Evolutionary conservation across 768 basidiomycete species (phyloP).

Genomic region (Aureoboletus auriporus): DNA sequence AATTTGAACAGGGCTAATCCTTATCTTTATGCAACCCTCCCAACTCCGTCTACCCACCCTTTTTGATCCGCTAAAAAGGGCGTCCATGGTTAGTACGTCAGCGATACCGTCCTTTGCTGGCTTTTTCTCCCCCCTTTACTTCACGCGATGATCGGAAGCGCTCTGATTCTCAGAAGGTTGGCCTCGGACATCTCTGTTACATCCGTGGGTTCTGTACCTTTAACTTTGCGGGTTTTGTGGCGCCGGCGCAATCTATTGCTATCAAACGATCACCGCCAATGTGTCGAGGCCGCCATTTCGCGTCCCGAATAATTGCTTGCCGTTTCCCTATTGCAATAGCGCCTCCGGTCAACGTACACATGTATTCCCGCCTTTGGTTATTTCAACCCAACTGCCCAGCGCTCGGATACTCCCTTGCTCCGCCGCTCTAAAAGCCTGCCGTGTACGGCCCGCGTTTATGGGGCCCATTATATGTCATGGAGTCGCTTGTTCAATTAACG

Average conservation of each 20-base stretch:
- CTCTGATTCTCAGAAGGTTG: conserved; percentile 27
- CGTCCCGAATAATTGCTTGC: conserved; percentile 9
- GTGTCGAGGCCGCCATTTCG: conserved; percentile 8
- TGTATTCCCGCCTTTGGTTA: conserved; percentile 20
- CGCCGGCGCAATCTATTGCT: conserved; percentile 16
- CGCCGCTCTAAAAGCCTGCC: conserved; percentile 21
- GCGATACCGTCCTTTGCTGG: conserved; percentile 5
- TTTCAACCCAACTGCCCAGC: conserved; percentile 8
- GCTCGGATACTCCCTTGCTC: conserved; percentile 17
- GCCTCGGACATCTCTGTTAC: conserved; percentile 33
- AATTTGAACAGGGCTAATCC: conserved; percentile 8
- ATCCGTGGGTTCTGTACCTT: conserved; percentile 30
- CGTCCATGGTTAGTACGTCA: conserved; percentile 14
- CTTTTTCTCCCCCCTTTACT: conserved; percentile 10
- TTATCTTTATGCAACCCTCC: conserved; percentile 18
- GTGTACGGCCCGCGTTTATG: conserved; percentile 19
- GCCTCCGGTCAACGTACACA: conserved; percentile 17
- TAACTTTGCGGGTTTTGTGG: conserved; percentile 28
- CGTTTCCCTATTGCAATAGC: conserved; percentile 14
- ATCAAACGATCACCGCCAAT: conserved; percentile 21
- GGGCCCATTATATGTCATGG: conserved; percentile 6
- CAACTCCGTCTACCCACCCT: conserved; percentile 9
- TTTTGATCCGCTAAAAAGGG: conserved; percentile 18
- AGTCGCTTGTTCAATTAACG: conserved; percentile 8
- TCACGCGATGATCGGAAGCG: conserved; percentile 24